Evolutionary conservation across 805 yeast species (phyloP), one percentile per base, ranked within the genome.

Genomic region (Lachancea lanzarotensis): DNA sequence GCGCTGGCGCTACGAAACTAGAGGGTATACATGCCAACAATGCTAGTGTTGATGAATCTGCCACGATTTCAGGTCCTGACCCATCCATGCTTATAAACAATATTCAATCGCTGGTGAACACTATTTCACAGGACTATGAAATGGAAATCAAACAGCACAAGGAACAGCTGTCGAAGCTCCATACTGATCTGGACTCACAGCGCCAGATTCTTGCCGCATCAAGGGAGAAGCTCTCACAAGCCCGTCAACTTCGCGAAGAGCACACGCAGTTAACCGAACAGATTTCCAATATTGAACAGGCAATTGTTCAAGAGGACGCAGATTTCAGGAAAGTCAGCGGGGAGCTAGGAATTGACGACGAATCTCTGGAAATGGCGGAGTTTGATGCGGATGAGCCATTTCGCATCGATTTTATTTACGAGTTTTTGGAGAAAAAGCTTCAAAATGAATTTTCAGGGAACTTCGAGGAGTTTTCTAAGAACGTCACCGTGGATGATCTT

Each of bases 301-400:
- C 86, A 0, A 78, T 83, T 19, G 65, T 68, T 11, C 83, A 78
- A 40, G 90, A 84, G 51, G 81, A 82, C 47, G 65, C 66, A 17
- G 69, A 72, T 45, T 84, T 83, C 62, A 59, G 69, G 30, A 67
- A 70, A 38, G 66, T 60, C 42, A 65, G 67, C 43, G 66, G 65
- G 48, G 71, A 67, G 45, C 50, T 69, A 17, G 71, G 66, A 30
- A 47, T 60, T 26, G 48, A 56, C 10, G 64, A 60, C 19, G 64
- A 60, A 16, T 50, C 60, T 2, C 59, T 64, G 68, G 55, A 56
- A 61, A 52, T 72, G 64, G 82, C 80, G 20, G 79, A 74, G 45
- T 82, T 79, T 55, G 91, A 84, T 63, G 91, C 95, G 0, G 97
- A 90, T 65, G 91, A 86, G 57, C 96, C 96, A n/a, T 91, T 87